Evolutionary conservation across 305 asterid species (phyloP).

Genomic region (Striga hermonthica): DNA sequence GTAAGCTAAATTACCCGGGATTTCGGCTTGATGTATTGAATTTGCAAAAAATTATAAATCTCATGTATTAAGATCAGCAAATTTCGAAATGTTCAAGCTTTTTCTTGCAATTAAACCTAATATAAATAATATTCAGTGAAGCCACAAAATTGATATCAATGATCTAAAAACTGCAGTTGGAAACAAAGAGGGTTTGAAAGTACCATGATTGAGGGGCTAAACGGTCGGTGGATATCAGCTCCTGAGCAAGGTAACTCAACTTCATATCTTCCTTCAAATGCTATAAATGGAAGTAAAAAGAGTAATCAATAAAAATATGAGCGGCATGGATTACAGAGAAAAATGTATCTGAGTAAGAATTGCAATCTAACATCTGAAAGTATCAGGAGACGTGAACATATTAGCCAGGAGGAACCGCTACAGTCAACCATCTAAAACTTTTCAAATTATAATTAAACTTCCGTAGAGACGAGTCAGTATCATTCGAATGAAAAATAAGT

Average conservation of each 20-base stretch:
- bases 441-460: slow-evolving; percentile 1
- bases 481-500: background rate
- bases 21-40: no score
- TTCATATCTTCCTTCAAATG: slow-evolving; percentile 98
- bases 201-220: slow-evolving; percentile 98
- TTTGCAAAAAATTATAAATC: no score
- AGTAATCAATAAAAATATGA: background rate
- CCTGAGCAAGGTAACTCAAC: slow-evolving; percentile 95
- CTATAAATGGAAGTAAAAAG: slow-evolving; percentile 38
- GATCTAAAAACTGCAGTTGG: slow-evolving; percentile 18
- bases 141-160: slow-evolving; percentile 16
- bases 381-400: background rate
- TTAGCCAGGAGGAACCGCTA: background rate
- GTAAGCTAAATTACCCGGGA: no score
- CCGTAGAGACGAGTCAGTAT: background rate
- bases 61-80: no score
- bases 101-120: no score
- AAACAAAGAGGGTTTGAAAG: slow-evolving; percentile 21
- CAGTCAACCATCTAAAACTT: background rate
- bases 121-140: slow-evolving; percentile 1
- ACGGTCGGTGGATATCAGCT: slow-evolving; percentile 87
- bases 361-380: slow-evolving; percentile 2
- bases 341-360: background rate
- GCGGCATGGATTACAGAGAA: slow-evolving; percentile 23
- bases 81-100: no score